Percentiles rank a stretch among this genome's conserved stretches.
Conservation (phyloP, 2,329 filamentous ascomycete genomes). For the Diaporthe citrichinensis region DNA sequence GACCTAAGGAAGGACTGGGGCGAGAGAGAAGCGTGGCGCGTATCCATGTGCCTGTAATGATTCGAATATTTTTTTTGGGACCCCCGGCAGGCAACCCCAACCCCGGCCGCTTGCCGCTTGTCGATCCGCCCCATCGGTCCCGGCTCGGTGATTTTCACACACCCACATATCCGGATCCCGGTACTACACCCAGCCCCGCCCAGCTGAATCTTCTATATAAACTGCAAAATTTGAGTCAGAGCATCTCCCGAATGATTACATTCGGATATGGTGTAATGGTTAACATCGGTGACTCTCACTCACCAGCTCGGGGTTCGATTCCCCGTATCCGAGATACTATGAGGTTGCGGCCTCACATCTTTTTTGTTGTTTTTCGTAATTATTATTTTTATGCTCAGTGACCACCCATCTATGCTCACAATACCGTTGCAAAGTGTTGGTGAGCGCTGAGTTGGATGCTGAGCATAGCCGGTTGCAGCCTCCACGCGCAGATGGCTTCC, state of each 20-base stretch:
- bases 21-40: constrained; percentile 35
- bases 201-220: rapidly evolving
- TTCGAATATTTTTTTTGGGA: constrained; percentile 41
- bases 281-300: constrained; percentile 41
- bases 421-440: background rate
- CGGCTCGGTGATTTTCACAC: constrained; percentile 1
- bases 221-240: background rate
- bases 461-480: too few species aligned
- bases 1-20: constrained; percentile 41
- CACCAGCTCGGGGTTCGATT: constrained; percentile 41
- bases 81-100: constrained; percentile 39
- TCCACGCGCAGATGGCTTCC: too few species aligned
- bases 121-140: background rate
- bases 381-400: background rate
- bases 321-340: constrained; percentile 39
- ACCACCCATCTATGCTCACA: background rate
- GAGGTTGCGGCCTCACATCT: background rate
- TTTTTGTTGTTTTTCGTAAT: background rate
- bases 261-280: constrained; percentile 41
- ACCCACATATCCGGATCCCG: background rate
- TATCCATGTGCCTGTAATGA: constrained; percentile 21
- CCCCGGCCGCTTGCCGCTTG: background rate
- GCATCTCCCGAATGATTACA: constrained; percentile 29
- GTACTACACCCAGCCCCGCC: background rate
- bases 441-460: background rate